Conservation (phyloP, 208 protist species). For the Zelonia costaricensis region DNA sequence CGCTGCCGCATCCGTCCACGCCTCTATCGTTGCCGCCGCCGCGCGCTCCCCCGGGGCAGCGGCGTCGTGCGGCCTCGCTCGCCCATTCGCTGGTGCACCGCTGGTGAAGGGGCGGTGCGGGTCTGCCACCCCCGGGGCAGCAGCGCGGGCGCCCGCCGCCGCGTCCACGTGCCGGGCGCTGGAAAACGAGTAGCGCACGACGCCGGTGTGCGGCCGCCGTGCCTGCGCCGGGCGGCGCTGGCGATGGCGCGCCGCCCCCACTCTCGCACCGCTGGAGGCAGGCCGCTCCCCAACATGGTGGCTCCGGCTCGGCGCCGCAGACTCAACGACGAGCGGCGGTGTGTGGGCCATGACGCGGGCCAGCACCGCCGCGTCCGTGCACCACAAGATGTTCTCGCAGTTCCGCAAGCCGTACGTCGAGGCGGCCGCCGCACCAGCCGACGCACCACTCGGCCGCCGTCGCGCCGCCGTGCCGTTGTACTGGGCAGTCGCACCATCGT, state of each 20-base stretch:
- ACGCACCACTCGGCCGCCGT: no score
- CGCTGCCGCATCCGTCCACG: background rate
- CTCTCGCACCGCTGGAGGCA: no score
- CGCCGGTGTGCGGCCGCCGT: background rate
- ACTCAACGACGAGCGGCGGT: background rate
- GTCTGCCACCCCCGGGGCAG: background rate
- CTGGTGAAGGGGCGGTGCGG: no score
- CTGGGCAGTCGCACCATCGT: background rate
- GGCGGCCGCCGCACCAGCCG: background rate
- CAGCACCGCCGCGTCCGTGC: conserved; percentile 40
- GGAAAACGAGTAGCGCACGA: background rate
- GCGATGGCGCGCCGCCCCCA: no score
- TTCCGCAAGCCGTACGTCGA: conserved; percentile 36
- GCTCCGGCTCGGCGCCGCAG: no score
- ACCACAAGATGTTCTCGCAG: conserved; percentile 83
- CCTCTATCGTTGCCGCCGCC: background rate
- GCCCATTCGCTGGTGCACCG: no score
- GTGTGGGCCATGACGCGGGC: conserved; percentile 26
- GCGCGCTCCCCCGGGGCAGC: no score
- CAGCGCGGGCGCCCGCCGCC: background rate
- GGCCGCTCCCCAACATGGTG: no score
- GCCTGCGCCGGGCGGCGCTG: background rate
- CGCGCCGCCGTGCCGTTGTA: no score
- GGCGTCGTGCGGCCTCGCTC: no score
- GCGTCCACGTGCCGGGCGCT: background rate